Evolutionary conservation across 2,329 filamentous ascomycete genomes (phyloP), one percentile per base, ranked within the genome.

Genomic region (Blumeria graminis): DNA sequence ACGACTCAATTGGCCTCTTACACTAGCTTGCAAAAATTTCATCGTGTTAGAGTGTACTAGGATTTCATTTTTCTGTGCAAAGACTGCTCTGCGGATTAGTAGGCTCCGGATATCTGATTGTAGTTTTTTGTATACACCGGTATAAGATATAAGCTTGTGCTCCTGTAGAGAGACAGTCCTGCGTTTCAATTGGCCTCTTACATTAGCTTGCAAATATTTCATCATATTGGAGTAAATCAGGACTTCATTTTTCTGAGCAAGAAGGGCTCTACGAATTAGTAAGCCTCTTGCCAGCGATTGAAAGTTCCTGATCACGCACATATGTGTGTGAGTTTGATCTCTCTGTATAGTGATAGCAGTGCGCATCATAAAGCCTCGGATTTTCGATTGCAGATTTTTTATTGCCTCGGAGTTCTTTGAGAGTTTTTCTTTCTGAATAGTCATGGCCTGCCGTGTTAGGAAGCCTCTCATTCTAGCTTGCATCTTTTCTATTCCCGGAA

Each of bases 201-300:
- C 77, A 59, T 75, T 68, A 65, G 79, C 76, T 66, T 84, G 80
- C 52, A 87, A 76, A 58, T 74, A 72, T 60, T 74, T 72, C 64
- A 88, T 75, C 63, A 82, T 75, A 65, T 73, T 74, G 66, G 68
- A 73, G 61, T 73, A 69, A 60, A 76, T 71, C 64, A 70, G 71
- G 69, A 81, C 72, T 70, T 80, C 71, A 57, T 77, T 70, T 62
- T 86, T 78, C 58, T 80, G 78, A 43, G 76, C 73, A 58, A 71
- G 71, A 64, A 83, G 73, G 41, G 75, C 74, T 55, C 72, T 76
- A 59, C 92, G 80, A 22, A 82, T 75, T 39, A 95, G 71, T 65
- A 84, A 84, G 3, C 87, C 90, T 53, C 90, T 80, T 3, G 79
- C 77, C 6, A 79, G 76, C 59, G 86, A 88, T 68, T 98, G 92